Conservation (phyloP, 371 early-diverging fungal species). For the Nematocida sp. region DNA sequence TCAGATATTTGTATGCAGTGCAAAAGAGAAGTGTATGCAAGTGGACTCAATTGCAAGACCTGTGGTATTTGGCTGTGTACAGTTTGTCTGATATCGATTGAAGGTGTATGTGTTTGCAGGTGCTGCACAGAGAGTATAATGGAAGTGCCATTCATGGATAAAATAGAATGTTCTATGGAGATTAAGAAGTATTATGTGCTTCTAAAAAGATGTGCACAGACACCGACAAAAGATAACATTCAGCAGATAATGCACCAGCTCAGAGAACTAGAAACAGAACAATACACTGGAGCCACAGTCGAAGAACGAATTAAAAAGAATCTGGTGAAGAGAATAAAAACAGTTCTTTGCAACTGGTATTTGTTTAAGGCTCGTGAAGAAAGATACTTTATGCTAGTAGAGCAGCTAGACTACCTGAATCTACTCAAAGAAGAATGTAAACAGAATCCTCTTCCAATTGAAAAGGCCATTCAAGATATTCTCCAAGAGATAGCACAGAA, state of each 20-base stretch:
- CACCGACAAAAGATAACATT: background rate
- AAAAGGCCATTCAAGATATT: slow-evolving; percentile 26
- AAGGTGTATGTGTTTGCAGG: slow-evolving; percentile 2
- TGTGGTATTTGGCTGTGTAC: slow-evolving; percentile 33
- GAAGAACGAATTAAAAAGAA: slow-evolving; percentile 4
- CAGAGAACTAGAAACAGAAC: background rate
- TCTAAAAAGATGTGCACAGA: slow-evolving; percentile 2
- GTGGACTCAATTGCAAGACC: slow-evolving; percentile 40
- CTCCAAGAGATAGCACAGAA: slow-evolving; percentile 29
- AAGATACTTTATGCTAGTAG: slow-evolving; percentile 8
- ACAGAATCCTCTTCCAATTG: background rate
- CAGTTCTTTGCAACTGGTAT: slow-evolving; percentile 38
- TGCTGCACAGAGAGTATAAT: background rate
- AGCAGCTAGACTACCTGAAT: slow-evolving; percentile 43
- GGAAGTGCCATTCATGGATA: background rate
- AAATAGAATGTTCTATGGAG: background rate
- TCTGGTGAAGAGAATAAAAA: slow-evolving; percentile 7
- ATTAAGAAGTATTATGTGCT: background rate
- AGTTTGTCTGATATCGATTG: background rate
- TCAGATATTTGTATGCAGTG: slow-evolving; percentile 3
- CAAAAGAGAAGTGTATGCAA: slow-evolving; percentile 19
- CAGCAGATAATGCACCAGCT: background rate
- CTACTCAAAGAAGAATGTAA: background rate
- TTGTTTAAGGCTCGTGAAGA: slow-evolving; percentile 39
- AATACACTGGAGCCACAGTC: background rate